Evolutionary conservation across 257 asterid species (phyloP).

Genomic region (Ligustrum vulgare): DNA sequence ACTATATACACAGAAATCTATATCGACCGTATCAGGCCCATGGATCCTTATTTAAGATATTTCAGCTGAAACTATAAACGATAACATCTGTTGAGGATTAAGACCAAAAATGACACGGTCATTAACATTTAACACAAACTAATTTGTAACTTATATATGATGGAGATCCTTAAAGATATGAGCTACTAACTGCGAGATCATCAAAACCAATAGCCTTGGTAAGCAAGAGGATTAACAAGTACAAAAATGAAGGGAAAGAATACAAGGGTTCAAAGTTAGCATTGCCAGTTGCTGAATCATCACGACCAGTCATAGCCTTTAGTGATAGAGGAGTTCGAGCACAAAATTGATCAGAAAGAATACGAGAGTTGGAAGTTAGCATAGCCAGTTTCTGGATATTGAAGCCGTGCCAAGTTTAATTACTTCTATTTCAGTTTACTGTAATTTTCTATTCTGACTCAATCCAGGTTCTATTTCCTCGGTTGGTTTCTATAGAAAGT

Average conservation of each 20-base stretch:
- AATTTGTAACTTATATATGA: neutral
- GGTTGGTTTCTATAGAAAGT: neutral
- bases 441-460: neutral
- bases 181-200: no score
- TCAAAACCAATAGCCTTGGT: no score
- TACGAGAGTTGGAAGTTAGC: no score
- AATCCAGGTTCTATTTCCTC: neutral
- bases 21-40: neutral
- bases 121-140: no score
- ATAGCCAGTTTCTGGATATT: no score
- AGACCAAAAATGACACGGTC: neutral
- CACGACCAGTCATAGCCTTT: no score
- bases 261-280: no score
- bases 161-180: neutral
- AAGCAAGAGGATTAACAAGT: no score
- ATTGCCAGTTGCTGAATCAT: no score
- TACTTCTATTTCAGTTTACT: neutral
- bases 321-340: no score
- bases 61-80: constrained; percentile 7
- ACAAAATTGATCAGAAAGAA: no score
- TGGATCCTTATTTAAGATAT: neutral
- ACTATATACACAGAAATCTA: neutral
- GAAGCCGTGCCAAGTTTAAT: neutral
- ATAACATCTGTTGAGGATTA: constrained; percentile 2
- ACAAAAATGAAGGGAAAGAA: no score